Base-by-base conservation (phyloP, 306 rosid genomes). In the Geum urbanum region DNA sequence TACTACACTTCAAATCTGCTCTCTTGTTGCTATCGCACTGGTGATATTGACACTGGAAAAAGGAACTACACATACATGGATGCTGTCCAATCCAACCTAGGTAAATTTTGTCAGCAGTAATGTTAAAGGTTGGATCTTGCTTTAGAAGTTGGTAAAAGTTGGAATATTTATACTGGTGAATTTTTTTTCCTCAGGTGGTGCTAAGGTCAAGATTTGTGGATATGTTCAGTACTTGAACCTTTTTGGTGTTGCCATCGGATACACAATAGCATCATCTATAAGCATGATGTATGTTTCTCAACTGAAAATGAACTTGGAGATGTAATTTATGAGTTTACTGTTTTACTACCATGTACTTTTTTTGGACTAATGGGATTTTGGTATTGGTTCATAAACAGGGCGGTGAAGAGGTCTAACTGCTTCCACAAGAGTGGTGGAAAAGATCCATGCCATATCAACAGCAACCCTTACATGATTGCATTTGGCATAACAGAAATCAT, bases 21-120 rank as follows among this genome's bases (percentile, higher is more conserved):
- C n/a, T 48, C 88, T 55, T 74, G 76, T 55, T 87, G 91, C 72
- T 87, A 90, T 40, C 85, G 96, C 9, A 45, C 78, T 1, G 76
- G 80, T 0, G 96, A 90, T 24, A 69, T 86, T 19, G 20, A 46
- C 72, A 67, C 40, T 8, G 91, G 91, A 72, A 84, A 77, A 66
- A 86, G 96, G 76, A 87, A 90, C 85, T 87, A 90, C 35, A 90
- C 88, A 60, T 90, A 87, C 79, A 84, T 79, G 88, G 84, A 86
- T 12, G 91, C 85, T 70, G 86, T 90, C 55, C 73, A 60, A 69
- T 47, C 83, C 20, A 84, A 69, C 63, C 80, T 90, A 1, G 96
- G 96, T 89, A 73, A 72, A 7, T 51, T 81, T 20, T 41, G 32
- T 32, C 37, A 41, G 3, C 63, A 5, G 63, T 46, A 6, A n/a